A percentile compares a stretch with the other conserved stretches of the same genome.
These are phyloP conservation scores for Pistacia vera DNA, from an alignment of 345 rosid genomes.

Conservation along the genomic window DNA sequence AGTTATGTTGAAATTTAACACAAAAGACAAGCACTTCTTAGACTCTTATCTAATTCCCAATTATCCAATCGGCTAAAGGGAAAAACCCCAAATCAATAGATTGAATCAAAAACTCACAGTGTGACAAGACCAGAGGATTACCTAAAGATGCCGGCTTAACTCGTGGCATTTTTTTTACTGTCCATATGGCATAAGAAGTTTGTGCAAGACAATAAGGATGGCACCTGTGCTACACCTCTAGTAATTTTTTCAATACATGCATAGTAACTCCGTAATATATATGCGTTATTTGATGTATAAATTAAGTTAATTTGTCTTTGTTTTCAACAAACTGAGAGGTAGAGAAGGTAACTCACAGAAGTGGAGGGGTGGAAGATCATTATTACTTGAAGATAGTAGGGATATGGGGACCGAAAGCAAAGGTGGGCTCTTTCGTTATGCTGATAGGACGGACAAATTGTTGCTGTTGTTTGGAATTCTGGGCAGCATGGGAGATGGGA, in stretches of 20 bases:
- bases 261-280: too few species aligned
- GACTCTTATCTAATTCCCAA: too few species aligned
- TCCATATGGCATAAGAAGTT: neutral
- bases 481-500: constrained; percentile 61
- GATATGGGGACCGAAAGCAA: constrained; percentile 28
- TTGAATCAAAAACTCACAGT: too few species aligned
- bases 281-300: neutral
- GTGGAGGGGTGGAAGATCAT: neutral
- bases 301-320: neutral
- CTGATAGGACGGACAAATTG: constrained; percentile 45
- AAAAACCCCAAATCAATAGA: too few species aligned
- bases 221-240: too few species aligned
- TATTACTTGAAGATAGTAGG: neutral
- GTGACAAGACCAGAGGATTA: too few species aligned
- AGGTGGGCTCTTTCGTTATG: constrained; percentile 39
- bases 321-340: neutral
- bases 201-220: neutral
- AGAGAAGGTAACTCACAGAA: neutral
- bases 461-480: constrained; percentile 41
- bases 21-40: too few species aligned
- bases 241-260: neutral
- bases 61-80: too few species aligned
- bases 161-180: neutral
- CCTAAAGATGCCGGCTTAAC: too few species aligned
- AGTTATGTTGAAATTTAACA: too few species aligned